Evolutionary conservation across 805 yeast genomes (phyloP), one percentile per base, ranked within the genome.

Genomic region (Teunomyces lycoperdinae): DNA sequence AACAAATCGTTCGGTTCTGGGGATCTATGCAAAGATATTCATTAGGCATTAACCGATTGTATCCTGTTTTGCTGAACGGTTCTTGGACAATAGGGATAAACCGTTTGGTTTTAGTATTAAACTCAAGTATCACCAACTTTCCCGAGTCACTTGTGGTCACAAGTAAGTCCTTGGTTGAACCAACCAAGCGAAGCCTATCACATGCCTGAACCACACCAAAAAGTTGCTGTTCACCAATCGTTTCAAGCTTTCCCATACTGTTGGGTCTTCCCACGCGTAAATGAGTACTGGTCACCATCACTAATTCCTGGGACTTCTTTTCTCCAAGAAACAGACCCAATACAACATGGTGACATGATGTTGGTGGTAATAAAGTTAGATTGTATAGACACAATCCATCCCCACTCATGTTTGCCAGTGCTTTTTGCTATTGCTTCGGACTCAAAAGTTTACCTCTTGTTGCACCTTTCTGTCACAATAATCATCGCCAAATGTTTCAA

Each of bases 131-230:
- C 0, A 81, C 69, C 16, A 90, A 52, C 49, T 81, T 80, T 0
- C 97, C 97, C 1, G 95, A 78, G 58, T 91, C 97, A 0, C 94
- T 81, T 0, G 92, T 79, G 2, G 89, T 60, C 5, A 84, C 77
- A n/a, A 91, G 50, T 26, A 70, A 69, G 53, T 89, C 94, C 46
- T 69, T 72, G 0, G 71, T 61, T 0, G 80, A 60, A 0, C 86
- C 89, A 0, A 79, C 71, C 9, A 77, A 61, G 16, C 80, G 75
- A 46, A 89, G 66, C 20, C 78, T 70, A 5, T 69, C 70, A 9
- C 88, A 66, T 3, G 70, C 51, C 41, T 89, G 73, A 3, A 91
- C 68, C 5, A 78, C 72, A 2, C 86, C 84, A 63, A 85, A 85
- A 0, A 79, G 57, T 29, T 80, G 74, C 34, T 79, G 80, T 1